Conservation (phyloP, 768 basidiomycete genomes). For the Lactarius indigo region DNA sequence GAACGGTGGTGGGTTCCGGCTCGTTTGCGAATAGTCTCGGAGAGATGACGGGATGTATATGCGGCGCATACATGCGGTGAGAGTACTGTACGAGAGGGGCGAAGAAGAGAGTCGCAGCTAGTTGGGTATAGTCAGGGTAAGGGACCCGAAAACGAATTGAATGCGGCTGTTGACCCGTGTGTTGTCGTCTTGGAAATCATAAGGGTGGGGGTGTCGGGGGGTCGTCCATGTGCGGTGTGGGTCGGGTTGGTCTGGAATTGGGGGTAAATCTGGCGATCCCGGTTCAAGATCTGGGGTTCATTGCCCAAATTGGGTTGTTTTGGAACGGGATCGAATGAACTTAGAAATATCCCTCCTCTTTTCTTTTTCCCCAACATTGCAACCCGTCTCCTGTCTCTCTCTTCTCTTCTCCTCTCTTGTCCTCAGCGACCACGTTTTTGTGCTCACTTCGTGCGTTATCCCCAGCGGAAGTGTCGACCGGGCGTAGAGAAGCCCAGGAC, state of each 20-base stretch:
- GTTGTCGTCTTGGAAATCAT: neutral
- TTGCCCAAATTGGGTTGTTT: slow-evolving; percentile 8
- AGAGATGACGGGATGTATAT: neutral
- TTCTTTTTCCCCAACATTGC: neutral
- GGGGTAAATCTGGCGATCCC: slow-evolving; percentile 18
- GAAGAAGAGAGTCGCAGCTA: no score
- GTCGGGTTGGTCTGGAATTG: neutral
- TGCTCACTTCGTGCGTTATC: neutral
- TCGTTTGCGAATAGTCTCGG: neutral
- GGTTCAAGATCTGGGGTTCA: slow-evolving; percentile 23
- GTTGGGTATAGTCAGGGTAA: no score
- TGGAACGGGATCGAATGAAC: neutral
- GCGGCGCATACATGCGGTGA: neutral
- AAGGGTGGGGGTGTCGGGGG: neutral
- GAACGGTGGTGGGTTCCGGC: neutral
- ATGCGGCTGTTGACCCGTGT: neutral
- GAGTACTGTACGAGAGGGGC: neutral
- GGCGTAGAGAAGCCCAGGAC: slow-evolving; percentile 16
- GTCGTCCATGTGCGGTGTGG: neutral
- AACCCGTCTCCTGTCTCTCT: neutral
- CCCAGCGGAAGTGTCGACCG: neutral
- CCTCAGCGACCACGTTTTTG: neutral
- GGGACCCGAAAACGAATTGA: no score
- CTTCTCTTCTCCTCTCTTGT: neutral
- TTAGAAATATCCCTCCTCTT: neutral